A percentile compares a stretch with the other conserved stretches of the same genome.
Conservation (phyloP, 1,139 yeast species). For the Zygoascus hellenicus region DNA sequence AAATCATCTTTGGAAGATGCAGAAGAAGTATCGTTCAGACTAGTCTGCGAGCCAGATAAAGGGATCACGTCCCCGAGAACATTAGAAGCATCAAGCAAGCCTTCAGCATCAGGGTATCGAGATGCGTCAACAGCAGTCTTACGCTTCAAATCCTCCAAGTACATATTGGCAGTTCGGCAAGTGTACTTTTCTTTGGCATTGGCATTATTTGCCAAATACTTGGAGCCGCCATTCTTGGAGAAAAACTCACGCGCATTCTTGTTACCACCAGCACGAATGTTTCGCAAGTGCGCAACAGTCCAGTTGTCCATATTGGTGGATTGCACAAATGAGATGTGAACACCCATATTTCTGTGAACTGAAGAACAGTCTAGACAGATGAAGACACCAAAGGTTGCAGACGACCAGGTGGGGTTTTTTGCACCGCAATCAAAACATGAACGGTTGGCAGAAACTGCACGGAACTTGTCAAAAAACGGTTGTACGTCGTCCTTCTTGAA, state of each 20-base stretch:
- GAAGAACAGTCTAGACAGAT: conserved; percentile 95
- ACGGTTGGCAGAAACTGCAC: conserved; percentile 66
- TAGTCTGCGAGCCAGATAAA: conserved; percentile 31
- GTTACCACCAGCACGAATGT: conserved; percentile 92
- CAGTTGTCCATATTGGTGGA: conserved; percentile 90
- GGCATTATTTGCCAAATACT: conserved; percentile 48
- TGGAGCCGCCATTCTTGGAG: conserved; percentile 77
- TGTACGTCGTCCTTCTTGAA: conserved; percentile 61
- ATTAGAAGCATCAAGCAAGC: conserved; percentile 36
- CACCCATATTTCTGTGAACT: conserved; percentile 93
- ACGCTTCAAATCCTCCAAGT: conserved; percentile 70
- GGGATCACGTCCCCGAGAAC: conserved; percentile 68
- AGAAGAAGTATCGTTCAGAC: conserved; percentile 15
- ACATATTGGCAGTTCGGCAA: conserved; percentile 68
- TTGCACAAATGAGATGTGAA: conserved; percentile 90
- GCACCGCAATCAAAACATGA: conserved; percentile 86
- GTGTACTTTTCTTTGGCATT: conserved; percentile 78
- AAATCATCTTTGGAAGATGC: conserved; percentile 65
- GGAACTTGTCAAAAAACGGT: conserved; percentile 52
- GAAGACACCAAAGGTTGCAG: conserved; percentile 92
- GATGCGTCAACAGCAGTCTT: conserved; percentile 61
- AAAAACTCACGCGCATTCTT: conserved; percentile 77
- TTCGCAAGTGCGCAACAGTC: conserved; percentile 81
- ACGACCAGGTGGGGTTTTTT: conserved; percentile 97
- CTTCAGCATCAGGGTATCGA: conserved; percentile 50